Evolutionary conservation across 768 basidiomycete species (phyloP), one percentile per base, ranked within the genome.

Genomic region (Rhodotorula toruloides): DNA sequence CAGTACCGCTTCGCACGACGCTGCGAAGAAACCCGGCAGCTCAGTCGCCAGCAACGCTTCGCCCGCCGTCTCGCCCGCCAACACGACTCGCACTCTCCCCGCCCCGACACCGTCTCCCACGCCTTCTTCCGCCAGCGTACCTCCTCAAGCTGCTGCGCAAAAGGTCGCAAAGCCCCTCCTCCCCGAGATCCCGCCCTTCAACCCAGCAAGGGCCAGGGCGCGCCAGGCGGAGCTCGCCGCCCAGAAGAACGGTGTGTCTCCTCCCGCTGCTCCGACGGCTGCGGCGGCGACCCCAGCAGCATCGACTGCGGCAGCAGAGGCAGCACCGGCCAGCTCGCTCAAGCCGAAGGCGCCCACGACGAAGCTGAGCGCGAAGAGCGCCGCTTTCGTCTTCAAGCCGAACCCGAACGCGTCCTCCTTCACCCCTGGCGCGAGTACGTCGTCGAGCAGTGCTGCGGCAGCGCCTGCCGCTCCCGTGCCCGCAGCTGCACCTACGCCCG

Each of bases 321-420:
- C 66, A 22, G 44, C 44, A 22, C 21, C 44, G 21, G 44, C 12
- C 19, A 46, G 44, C n/a, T 9, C 44, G 11, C 65, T 22, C 22
- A 16, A 49, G 39, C 29, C 78, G 10, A 80, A 82, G 39, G 81
- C 70, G 77, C 84, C 69, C 37, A 61, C 55, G 40, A 61, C 36
- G 29, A 71, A 71, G 63, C 63, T 71, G 55, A 84, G 87, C 72
- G 77, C 97, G 73, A 96, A 96, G 72, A 89, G 87, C 61, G 88
- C 88, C 64, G 93, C 94, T 19, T 86, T 87, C 34, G 89, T 91
- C 61, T 97, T 97, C 83, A 86, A 86, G 74, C 91, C 92, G 19
- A 91, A 87, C 75, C 85, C 86, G 61, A 87, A 87, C 81, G 89
- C 89, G 74, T 82, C 81, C 76, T 80, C 84, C 68, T 90, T 88